phyloP scores from a whole-genome alignment of 2,329 filamentous ascomycete species.

The Pseudocercospora pini-densiflorae region DNA sequence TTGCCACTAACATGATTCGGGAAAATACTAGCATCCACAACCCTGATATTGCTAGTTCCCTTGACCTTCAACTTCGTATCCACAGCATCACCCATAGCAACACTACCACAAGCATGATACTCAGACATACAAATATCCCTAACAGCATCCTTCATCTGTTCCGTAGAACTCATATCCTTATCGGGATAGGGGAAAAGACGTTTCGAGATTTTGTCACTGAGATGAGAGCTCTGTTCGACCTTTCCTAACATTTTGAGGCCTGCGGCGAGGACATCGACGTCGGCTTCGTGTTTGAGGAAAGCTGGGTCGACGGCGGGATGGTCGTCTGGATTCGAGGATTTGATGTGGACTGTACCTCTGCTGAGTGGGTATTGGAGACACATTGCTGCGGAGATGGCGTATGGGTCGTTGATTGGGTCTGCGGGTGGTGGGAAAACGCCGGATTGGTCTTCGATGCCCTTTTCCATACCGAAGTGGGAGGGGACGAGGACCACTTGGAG shows the following conservation, averaged over 20 bases:
- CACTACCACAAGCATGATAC: constrained; percentile 46
- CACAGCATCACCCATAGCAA: constrained; percentile 50
- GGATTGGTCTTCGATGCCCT: constrained; percentile 37
- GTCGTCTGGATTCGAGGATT: constrained; percentile 30
- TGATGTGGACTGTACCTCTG: constrained; percentile 41
- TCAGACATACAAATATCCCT: constrained; percentile 34
- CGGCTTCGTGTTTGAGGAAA: constrained; percentile 50
- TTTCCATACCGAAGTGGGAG: constrained; percentile 35
- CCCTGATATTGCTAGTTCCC: constrained; percentile 42
- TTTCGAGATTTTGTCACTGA: constrained; percentile 46
- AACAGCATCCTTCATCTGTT: constrained; percentile 34
- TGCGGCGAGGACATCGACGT: constrained; percentile 46
- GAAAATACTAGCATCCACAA: constrained; percentile 44
- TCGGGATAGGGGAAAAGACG: constrained; percentile 40
- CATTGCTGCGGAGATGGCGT: constrained; percentile 34
- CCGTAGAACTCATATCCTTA: constrained; percentile 30
- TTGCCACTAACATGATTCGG: constrained; percentile 39
- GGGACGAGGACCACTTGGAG: constrained; percentile 44
- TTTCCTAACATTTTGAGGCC: constrained; percentile 46
- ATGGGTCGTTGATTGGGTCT: constrained; percentile 27
- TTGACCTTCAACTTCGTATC: constrained; percentile 44
- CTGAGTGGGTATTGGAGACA: constrained; percentile 39
- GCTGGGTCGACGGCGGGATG: constrained; percentile 34
- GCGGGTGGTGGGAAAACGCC: constrained; percentile 33
- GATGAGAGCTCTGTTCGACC: constrained; percentile 48